Conservation (phyloP, 805 yeast species). For the Kregervanrija pseudodelftensis region DNA sequence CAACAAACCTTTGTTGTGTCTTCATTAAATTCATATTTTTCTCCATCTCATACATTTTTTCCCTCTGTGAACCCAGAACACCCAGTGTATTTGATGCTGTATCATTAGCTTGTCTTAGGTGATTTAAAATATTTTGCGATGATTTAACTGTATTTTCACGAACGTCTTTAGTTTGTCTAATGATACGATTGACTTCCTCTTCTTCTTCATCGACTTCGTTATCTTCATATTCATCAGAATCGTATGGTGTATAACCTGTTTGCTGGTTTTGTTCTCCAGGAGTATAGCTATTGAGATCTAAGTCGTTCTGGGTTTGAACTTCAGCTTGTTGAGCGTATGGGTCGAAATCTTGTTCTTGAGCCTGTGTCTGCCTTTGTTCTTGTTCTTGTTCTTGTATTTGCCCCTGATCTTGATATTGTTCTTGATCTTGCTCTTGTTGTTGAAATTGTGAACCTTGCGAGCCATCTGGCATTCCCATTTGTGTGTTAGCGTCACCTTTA, state of each 20-base stretch:
- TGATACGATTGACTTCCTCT: constrained; percentile 76
- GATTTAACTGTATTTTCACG: constrained; percentile 75
- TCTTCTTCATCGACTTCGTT: constrained; percentile 78
- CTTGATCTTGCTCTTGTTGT: constrained; percentile 1
- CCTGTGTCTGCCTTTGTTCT: constrained; percentile 6
- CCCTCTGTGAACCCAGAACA: constrained; percentile 90
- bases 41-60: constrained; percentile 74
- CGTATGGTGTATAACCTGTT: constrained; percentile 12
- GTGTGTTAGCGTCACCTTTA: background rate
- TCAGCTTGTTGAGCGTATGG: constrained; percentile 21
- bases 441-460: constrained; percentile 9
- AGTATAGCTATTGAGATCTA: constrained; percentile 23
- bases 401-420: constrained; percentile 6
- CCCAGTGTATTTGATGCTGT: constrained; percentile 81
- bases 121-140: constrained; percentile 72
- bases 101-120: constrained; percentile 66
- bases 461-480: background rate
- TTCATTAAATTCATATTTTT: constrained; percentile 55
- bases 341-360: constrained; percentile 11
- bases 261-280: constrained; percentile 15
- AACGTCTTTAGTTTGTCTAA: constrained; percentile 60
- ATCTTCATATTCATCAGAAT: constrained; percentile 24
- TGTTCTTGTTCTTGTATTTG: constrained; percentile 2
- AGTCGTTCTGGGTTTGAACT: constrained; percentile 8
- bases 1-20: constrained; percentile 76